A percentile compares a stretch with the other conserved stretches of the same genome.
Evolutionary conservation across 1,139 yeast genomes (phyloP).

Genomic region (Taphrina confusa): DNA sequence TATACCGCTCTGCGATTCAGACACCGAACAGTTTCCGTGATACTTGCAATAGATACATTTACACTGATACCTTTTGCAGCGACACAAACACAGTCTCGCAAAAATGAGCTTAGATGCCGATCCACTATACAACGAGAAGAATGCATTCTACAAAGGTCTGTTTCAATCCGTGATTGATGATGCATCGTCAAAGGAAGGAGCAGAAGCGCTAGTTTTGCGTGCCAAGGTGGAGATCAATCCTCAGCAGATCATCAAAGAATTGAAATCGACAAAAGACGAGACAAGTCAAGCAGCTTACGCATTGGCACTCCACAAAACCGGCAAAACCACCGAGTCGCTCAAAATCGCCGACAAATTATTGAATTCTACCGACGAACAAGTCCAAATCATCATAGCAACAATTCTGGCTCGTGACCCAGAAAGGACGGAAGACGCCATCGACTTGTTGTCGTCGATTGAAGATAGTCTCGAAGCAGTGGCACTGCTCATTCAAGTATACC

Average conservation of each 20-base stretch:
- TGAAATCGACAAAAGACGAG: slow-evolving; percentile 3
- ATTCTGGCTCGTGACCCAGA: slow-evolving; percentile 47
- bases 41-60: no score
- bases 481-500: slow-evolving; percentile 47
- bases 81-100: not conserved
- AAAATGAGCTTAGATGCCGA: slow-evolving; percentile 24
- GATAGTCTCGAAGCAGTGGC: slow-evolving; percentile 44
- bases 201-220: slow-evolving; percentile 19
- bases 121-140: slow-evolving; percentile 29
- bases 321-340: slow-evolving; percentile 41
- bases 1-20: no score
- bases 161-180: slow-evolving; percentile 14
- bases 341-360: slow-evolving; percentile 42
- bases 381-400: slow-evolving; percentile 42
- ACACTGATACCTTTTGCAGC: no score
- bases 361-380: slow-evolving; percentile 36
- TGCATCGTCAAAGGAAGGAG: slow-evolving; percentile 8
- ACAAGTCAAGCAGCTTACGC: slow-evolving; percentile 42
- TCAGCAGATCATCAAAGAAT: not conserved
- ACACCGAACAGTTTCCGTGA: no score
- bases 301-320: slow-evolving; percentile 42
- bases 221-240: slow-evolving; percentile 24
- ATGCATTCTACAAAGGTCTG: slow-evolving; percentile 28
- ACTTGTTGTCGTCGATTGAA: slow-evolving; percentile 44
- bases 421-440: slow-evolving; percentile 46